Percentiles rank a stretch among this genome's conserved stretches.
phyloP scores from a whole-genome alignment of 1,284 basidiomycete species.

The Rhodotorula sp. region DNA sequence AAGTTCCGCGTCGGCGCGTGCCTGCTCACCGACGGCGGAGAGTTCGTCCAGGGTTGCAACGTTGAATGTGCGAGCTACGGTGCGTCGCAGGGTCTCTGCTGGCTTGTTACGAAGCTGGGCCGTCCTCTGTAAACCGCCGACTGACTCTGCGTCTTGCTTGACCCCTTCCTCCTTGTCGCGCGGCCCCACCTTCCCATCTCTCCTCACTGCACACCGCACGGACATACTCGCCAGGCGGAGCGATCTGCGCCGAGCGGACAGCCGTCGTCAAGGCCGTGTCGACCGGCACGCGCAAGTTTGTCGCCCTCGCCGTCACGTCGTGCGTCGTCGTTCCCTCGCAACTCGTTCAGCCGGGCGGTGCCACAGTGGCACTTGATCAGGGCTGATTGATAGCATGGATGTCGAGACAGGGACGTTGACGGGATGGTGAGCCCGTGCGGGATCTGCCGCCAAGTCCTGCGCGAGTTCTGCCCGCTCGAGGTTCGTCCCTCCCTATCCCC shows the following conservation, averaged over 20 bases:
- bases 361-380: neutral
- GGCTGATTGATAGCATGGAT: too few species aligned
- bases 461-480: constrained; percentile 74
- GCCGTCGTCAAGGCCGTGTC: constrained; percentile 74
- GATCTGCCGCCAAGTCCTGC: constrained; percentile 84
- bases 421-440: constrained; percentile 77
- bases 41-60: constrained; percentile 51
- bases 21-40: constrained; percentile 48
- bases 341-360: neutral
- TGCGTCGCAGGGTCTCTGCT: constrained; percentile 6
- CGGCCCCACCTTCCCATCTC: too few species aligned
- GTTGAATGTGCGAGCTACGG: constrained; percentile 53
- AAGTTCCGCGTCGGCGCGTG: constrained; percentile 53
- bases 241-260: constrained; percentile 84
- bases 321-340: neutral
- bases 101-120: too few species aligned
- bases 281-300: constrained; percentile 66
- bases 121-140: neutral
- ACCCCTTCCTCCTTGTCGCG: neutral
- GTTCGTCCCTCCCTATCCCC: constrained; percentile 10
- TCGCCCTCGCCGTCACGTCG: constrained; percentile 65
- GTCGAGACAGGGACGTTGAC: constrained; percentile 61
- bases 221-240: constrained; percentile 47
- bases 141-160: neutral
- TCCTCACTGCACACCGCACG: neutral